A percentile compares a stretch with the other conserved stretches of the same genome.
phyloP scores from a whole-genome alignment of 306 rosid species.

The Betula pendula region DNA sequence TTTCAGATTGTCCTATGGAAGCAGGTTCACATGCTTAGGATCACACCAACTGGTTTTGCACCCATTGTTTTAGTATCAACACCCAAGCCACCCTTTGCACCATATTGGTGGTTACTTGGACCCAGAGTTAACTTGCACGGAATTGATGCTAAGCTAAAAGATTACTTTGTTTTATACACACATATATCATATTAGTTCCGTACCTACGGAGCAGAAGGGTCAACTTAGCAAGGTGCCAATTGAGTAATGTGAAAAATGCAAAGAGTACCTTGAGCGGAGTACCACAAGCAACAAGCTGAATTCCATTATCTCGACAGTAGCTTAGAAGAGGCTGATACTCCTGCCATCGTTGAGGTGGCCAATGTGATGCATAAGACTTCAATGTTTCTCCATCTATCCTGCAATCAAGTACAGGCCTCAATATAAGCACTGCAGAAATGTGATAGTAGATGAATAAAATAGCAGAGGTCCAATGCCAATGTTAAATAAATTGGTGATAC shows the following conservation, averaged over 20 bases:
- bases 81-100: neutral
- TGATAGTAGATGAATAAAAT: neutral
- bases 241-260: slow-evolving; percentile 16
- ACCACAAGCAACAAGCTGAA: slow-evolving; percentile 79
- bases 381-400: slow-evolving; percentile 89
- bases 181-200: neutral
- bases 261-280: slow-evolving; percentile 65
- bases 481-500: neutral
- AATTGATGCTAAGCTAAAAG: neutral
- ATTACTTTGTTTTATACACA: slow-evolving; percentile 14
- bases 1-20: neutral
- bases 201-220: neutral
- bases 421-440: slow-evolving; percentile 28
- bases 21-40: neutral
- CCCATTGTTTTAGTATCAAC: neutral
- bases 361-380: slow-evolving; percentile 54
- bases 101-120: neutral
- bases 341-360: slow-evolving; percentile 89
- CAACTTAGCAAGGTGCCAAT: neutral
- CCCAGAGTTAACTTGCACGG: neutral
- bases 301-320: slow-evolving; percentile 74
- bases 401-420: slow-evolving; percentile 33
- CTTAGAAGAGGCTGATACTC: slow-evolving; percentile 90
- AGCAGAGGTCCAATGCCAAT: neutral
- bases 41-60: neutral